Percentiles rank a stretch among this genome's conserved stretches.
Conservation (phyloP, 768 basidiomycete genomes). For the Lactifluus volemus region DNA sequence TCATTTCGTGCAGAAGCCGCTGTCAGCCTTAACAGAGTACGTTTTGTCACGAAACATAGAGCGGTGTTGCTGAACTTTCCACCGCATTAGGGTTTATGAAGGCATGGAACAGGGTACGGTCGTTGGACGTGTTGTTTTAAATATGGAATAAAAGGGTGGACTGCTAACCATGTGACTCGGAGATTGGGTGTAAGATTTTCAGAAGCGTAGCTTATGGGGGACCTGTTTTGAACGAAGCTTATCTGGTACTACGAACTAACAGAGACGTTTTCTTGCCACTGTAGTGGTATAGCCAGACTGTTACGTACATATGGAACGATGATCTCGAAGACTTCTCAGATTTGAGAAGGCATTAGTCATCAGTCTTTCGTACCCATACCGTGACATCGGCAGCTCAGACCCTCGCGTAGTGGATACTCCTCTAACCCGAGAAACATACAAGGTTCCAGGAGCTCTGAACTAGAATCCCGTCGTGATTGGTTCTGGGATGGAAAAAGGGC, state of each 20-base stretch:
- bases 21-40: constrained; percentile 45
- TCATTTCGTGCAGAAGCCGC: constrained; percentile 36
- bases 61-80: neutral
- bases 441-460: no score
- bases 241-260: neutral
- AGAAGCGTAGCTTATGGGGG: neutral
- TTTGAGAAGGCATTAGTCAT: no score
- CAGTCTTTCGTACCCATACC: no score
- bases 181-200: neutral
- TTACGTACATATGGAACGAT: no score
- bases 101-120: constrained; percentile 31
- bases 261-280: neutral
- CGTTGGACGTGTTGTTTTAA: constrained; percentile 7
- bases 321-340: no score
- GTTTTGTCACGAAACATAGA: constrained; percentile 22
- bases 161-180: neutral
- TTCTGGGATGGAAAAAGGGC: no score
- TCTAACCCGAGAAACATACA: no score
- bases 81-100: constrained; percentile 29
- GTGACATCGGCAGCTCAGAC: no score
- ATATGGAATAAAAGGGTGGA: constrained; percentile 1
- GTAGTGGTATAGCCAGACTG: no score
- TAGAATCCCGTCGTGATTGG: no score
- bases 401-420: no score
- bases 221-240: neutral